Evolutionary conservation across 306 rosid species (phyloP), one percentile per base, ranked within the genome.

Genomic region (Sophora flavescens): DNA sequence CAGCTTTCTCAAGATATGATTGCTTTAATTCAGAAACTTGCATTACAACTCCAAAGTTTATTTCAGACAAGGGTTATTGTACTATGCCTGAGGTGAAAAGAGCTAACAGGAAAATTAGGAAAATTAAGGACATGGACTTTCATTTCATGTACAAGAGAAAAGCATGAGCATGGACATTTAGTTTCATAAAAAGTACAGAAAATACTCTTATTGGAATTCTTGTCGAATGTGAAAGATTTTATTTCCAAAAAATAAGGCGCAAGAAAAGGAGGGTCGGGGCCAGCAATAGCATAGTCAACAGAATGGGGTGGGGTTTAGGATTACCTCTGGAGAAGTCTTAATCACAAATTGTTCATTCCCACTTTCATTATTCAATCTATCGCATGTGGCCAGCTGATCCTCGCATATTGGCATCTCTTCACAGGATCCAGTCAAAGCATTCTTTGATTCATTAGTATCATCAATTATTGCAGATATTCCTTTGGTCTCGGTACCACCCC

Each of bases 291-390:
- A 63, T 35, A 11, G 68, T 48, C 18, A 36, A 18, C 38, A 45
- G 26, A 48, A 47, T 33, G 11, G 32, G 32, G 47, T 32, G 68
- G 26, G 36, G 47, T 69, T 56, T 44, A 16, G 53, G 13, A 72
- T 68, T 88, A 90, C 96, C 96, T 88, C 92, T 6, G 92, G 92
- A 80, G 50, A 80, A 63, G 93, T 90, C 86, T 69, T 83, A 35
- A 88, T 80, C 28, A 67, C 48, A 17, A 77, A 72, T 64, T 66
- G 81, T 48, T 77, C 51, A 51, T 76, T 66, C 74, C 83, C 95
- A 41, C 35, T 61, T 59, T 86, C 96, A 79, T 81, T 72, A 70
- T 69, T 84, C 54, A 38, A 74, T 51, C 81, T 88, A 75, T 86
- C 90, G 3, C 68, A 72, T 8, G 72, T 62, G 51, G 16, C 35